These are phyloP conservation scores for Phaeosphaeria sp. DNA, from an alignment of 2,329 filamentous ascomycete genomes.

Conservation along the genomic window DNA sequence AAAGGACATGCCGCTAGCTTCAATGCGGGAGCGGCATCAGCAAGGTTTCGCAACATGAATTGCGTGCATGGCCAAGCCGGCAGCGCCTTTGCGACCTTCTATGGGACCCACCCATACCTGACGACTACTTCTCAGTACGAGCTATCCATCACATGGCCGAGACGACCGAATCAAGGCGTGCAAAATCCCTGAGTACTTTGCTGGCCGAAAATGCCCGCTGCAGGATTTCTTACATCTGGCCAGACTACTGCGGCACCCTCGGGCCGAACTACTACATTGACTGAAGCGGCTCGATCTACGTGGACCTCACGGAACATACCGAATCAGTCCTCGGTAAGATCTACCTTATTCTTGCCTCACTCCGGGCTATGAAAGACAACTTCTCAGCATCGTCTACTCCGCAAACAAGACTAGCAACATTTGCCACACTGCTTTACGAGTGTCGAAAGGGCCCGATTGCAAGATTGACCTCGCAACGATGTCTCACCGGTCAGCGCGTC, in stretches of 20 bases:
- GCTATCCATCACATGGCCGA: neutral
- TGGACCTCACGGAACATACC: neutral
- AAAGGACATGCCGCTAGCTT: conserved; percentile 1
- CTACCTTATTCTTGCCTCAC: neutral
- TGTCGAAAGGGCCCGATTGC: neutral
- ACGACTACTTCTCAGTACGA: neutral
- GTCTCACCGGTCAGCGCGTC: neutral
- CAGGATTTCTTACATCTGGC: neutral
- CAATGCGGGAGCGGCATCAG: neutral
- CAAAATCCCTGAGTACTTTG: neutral
- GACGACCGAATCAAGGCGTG: neutral
- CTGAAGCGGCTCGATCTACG: neutral
- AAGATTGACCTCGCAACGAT: neutral
- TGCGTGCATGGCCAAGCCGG: conserved; percentile 7
- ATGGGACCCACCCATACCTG: conserved; percentile 1
- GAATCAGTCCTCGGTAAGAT: neutral
- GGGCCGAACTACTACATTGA: neutral
- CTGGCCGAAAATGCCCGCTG: neutral
- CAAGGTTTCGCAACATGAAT: neutral
- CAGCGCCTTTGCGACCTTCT: neutral
- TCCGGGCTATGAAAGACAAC: neutral
- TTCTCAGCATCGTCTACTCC: neutral
- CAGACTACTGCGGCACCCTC: neutral
- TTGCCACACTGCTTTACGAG: neutral
- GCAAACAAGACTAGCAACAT: neutral